phyloP scores from a whole-genome alignment of 768 basidiomycete genomes.

The Lactarius sanguifluus region DNA sequence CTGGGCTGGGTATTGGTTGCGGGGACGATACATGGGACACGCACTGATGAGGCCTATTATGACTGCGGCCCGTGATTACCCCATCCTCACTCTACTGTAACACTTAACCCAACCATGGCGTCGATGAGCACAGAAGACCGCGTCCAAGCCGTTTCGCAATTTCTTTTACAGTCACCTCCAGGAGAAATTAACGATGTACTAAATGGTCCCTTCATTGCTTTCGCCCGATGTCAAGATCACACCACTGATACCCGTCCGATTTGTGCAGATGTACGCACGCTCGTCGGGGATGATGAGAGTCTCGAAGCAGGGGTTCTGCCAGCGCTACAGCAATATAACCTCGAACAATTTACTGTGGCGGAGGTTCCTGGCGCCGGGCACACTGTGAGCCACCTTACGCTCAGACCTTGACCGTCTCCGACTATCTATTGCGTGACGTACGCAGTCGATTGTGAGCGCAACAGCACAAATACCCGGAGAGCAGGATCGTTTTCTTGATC shows the following conservation, averaged over 20 bases:
- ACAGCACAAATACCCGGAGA: slow-evolving; percentile 56
- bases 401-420: slow-evolving; percentile 1
- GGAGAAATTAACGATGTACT: slow-evolving; percentile 97
- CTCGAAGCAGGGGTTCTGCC: slow-evolving; percentile 77
- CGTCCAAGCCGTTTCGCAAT: slow-evolving; percentile 68
- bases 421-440: neutral
- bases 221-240: neutral
- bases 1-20: neutral
- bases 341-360: slow-evolving; percentile 82
- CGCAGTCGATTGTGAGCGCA: slow-evolving; percentile 79
- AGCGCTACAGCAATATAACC: slow-evolving; percentile 80
- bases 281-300: slow-evolving; percentile 84
- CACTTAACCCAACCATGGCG: neutral
- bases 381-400: slow-evolving; percentile 52
- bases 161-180: slow-evolving; percentile 88
- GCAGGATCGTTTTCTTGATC: slow-evolving; percentile 79
- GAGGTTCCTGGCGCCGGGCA: slow-evolving; percentile 77
- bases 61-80: too few species aligned
- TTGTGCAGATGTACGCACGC: slow-evolving; percentile 77
- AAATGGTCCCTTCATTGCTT: slow-evolving; percentile 54
- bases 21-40: neutral
- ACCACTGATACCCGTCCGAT: slow-evolving; percentile 21
- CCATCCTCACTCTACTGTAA: neutral
- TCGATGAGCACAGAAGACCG: slow-evolving; percentile 63
- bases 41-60: too few species aligned